Conservation (phyloP, 306 rosid species). For the Malus domestica region DNA sequence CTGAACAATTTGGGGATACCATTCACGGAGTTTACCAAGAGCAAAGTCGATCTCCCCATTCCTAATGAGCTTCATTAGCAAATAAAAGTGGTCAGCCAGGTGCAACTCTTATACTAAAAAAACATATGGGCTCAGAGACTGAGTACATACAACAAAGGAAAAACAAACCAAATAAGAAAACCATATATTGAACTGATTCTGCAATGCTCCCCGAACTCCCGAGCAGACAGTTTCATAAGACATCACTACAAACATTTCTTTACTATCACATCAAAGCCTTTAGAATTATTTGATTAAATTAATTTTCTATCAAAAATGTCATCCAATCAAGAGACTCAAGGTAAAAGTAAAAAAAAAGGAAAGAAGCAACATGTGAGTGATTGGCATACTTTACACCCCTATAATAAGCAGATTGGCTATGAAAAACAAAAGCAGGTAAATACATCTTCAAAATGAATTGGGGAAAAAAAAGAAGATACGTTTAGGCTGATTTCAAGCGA, state of each 20-base stretch:
- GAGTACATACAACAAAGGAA: background rate
- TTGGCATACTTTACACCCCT: background rate
- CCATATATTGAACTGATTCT: background rate
- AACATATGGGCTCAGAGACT: background rate
- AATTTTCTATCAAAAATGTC: background rate
- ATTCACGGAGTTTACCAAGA: slow-evolving; percentile 68
- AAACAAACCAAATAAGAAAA: background rate
- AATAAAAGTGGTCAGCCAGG: slow-evolving; percentile 28
- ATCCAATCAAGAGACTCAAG: background rate
- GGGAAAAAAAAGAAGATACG: background rate
- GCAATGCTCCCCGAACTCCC: background rate
- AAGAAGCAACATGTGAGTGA: background rate
- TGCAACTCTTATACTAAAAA: slow-evolving; percentile 5
- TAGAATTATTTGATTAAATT: background rate
- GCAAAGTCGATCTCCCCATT: slow-evolving; percentile 82
- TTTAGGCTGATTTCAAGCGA: background rate
- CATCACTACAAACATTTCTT: background rate
- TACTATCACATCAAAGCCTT: background rate
- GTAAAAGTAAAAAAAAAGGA: background rate
- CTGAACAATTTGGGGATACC: slow-evolving; percentile 96
- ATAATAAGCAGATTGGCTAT: background rate
- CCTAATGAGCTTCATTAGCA: slow-evolving; percentile 67
- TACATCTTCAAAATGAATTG: background rate
- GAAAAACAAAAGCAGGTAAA: background rate
- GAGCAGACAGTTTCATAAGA: background rate